Evolutionary conservation across 2,329 filamentous ascomycete genomes (phyloP).

Genomic region (Dryadomyces quercivorus): DNA sequence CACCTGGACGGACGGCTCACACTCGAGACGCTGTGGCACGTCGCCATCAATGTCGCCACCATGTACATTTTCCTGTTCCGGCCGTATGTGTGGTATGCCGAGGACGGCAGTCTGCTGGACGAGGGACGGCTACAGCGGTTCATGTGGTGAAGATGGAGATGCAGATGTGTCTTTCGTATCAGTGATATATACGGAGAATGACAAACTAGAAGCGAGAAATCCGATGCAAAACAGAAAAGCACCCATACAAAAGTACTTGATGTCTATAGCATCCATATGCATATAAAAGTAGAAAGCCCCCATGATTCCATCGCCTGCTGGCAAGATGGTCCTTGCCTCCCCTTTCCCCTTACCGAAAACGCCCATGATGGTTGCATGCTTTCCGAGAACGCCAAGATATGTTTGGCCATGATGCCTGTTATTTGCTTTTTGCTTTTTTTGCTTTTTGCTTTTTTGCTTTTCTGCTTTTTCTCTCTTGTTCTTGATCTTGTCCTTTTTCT

Average conservation of each 20-base stretch:
- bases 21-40: conserved; percentile 58
- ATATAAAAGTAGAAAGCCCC: no score
- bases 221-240: no score
- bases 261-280: no score
- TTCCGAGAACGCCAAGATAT: no score
- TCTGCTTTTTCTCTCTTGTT: not conserved
- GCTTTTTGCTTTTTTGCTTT: not conserved
- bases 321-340: no score
- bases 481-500: not conserved
- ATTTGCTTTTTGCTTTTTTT: not conserved
- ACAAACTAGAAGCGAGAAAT: no score
- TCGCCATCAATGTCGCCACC: conserved; percentile 51
- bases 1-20: conserved; percentile 34
- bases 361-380: no score
- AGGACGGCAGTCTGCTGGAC: conserved; percentile 39
- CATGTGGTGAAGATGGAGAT: conserved; percentile 53
- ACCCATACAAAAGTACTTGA: no score
- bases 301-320: no score
- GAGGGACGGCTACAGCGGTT: conserved; percentile 57
- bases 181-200: no score
- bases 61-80: conserved; percentile 59
- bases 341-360: no score
- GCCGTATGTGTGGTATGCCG: conserved; percentile 53
- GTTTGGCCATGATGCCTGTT: not conserved
- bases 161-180: not conserved